These are phyloP conservation scores for Amanita brunnescens DNA, from an alignment of 768 basidiomycete species.

Conservation along the genomic window DNA sequence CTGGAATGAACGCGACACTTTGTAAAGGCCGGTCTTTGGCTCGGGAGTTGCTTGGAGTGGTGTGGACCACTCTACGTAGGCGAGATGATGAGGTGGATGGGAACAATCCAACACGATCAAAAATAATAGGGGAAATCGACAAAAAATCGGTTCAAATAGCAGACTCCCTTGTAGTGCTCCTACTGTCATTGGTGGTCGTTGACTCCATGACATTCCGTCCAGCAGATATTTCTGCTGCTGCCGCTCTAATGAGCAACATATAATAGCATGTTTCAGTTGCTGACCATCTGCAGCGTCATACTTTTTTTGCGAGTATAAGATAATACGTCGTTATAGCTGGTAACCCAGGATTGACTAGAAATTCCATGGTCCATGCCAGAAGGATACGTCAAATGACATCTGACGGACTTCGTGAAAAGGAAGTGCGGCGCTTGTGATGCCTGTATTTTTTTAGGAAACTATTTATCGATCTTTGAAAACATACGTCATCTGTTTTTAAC, in stretches of 20 bases:
- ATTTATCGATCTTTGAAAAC: too few species aligned
- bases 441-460: too few species aligned
- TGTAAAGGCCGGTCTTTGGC: conserved; percentile 13
- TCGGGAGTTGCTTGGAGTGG: conserved; percentile 12
- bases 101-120: too few species aligned
- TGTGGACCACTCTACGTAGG: conserved; percentile 22
- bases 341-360: neutral
- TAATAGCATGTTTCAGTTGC: neutral
- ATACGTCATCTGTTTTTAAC: too few species aligned
- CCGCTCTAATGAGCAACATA: neutral
- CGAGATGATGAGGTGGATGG: conserved; percentile 13
- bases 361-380: neutral
- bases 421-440: neutral
- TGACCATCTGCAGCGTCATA: neutral
- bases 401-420: neutral
- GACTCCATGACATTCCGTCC: too few species aligned
- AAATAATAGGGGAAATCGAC: too few species aligned
- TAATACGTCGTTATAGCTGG: neutral
- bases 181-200: too few species aligned
- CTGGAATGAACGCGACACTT: neutral
- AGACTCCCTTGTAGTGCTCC: too few species aligned
- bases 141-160: too few species aligned
- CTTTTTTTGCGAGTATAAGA: neutral
- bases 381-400: neutral
- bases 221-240: neutral